These are phyloP conservation scores for Ceratocystis ficicola DNA, from an alignment of 2,329 filamentous ascomycete species.

Conservation along the genomic window DNA sequence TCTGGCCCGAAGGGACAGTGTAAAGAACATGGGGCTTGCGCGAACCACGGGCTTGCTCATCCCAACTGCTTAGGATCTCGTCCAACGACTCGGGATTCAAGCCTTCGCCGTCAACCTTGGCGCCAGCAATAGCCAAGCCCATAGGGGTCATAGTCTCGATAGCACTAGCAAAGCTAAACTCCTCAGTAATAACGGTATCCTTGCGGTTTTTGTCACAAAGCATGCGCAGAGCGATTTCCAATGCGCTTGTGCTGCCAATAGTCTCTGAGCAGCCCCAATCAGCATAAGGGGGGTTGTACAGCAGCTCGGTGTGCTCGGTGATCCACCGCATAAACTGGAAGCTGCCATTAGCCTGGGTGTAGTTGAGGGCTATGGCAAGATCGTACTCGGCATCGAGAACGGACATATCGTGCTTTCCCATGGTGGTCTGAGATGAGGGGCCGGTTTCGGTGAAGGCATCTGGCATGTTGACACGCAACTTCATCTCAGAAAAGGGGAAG, in stretches of 20 bases:
- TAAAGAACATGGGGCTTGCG: constrained; percentile 46
- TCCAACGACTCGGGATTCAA: constrained; percentile 42
- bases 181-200: constrained; percentile 73
- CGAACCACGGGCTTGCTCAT: constrained; percentile 33
- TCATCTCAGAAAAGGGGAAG: constrained; percentile 78
- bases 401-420: constrained; percentile 65
- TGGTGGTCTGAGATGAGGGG: constrained; percentile 46
- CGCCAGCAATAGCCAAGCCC: constrained; percentile 41
- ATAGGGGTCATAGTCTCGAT: constrained; percentile 46
- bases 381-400: constrained; percentile 41
- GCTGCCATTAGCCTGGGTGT: constrained; percentile 74
- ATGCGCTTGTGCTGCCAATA: constrained; percentile 71
- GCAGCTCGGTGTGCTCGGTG: constrained; percentile 89
- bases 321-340: constrained; percentile 82
- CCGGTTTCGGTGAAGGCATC: constrained; percentile 59
- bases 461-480: constrained; percentile 54
- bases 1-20: constrained; percentile 65
- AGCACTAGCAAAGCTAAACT: constrained; percentile 76
- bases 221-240: constrained; percentile 76
- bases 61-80: constrained; percentile 40
- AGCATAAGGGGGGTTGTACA: constrained; percentile 72
- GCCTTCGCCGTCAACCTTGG: constrained; percentile 42
- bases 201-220: constrained; percentile 56
- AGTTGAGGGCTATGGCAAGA: constrained; percentile 82
- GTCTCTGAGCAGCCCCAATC: constrained; percentile 83